A percentile compares a stretch with the other conserved stretches of the same genome.
Evolutionary conservation across 2,329 filamentous ascomycete species (phyloP).

Genomic region (Leptographium flavum): DNA sequence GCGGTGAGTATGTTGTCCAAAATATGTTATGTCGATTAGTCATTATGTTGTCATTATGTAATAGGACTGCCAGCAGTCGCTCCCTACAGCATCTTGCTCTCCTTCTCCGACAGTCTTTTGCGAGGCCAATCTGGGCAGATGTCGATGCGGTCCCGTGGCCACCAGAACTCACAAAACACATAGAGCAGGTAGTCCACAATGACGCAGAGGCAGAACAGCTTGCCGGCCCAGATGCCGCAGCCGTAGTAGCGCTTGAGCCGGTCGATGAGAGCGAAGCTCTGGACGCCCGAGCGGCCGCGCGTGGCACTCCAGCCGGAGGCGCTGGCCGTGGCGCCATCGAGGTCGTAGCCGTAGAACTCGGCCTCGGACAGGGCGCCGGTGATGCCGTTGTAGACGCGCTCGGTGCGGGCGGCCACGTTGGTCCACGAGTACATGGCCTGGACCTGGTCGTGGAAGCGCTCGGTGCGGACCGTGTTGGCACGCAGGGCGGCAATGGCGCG

Average conservation of each 20-base stretch:
- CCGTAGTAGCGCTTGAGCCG: slow-evolving; percentile 93
- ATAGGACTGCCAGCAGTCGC: background rate
- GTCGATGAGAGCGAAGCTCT: slow-evolving; percentile 87
- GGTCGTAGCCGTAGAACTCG: slow-evolving; percentile 76
- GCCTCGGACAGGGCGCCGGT: slow-evolving; percentile 72
- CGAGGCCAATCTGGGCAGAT: slow-evolving; percentile 84
- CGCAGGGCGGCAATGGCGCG: slow-evolving; percentile 78
- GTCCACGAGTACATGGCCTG: slow-evolving; percentile 99
- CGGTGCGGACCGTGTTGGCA: slow-evolving; percentile 75
- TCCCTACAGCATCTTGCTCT: no score
- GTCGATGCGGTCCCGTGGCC: slow-evolving; percentile 75
- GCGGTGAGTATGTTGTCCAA: background rate
- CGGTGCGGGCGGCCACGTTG: slow-evolving; percentile 84
- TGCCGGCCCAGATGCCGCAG: slow-evolving; percentile 96
- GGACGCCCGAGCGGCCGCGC: slow-evolving; percentile 52
- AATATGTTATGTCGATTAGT: no score
- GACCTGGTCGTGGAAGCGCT: slow-evolving; percentile 92
- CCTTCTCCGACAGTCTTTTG: slow-evolving; percentile 35
- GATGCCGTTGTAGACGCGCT: slow-evolving; percentile 90
- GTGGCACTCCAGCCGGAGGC: slow-evolving; percentile 51
- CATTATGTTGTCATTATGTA: no score
- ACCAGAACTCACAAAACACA: slow-evolving; percentile 74
- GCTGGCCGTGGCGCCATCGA: slow-evolving; percentile 29
- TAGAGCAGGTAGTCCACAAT: slow-evolving; percentile 90
- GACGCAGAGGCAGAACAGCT: slow-evolving; percentile 88